A percentile compares a stretch with the other conserved stretches of the same genome.
phyloP scores from a whole-genome alignment of 2,329 filamentous ascomycete species.

The Chrysoporthe deuterocubensis region DNA sequence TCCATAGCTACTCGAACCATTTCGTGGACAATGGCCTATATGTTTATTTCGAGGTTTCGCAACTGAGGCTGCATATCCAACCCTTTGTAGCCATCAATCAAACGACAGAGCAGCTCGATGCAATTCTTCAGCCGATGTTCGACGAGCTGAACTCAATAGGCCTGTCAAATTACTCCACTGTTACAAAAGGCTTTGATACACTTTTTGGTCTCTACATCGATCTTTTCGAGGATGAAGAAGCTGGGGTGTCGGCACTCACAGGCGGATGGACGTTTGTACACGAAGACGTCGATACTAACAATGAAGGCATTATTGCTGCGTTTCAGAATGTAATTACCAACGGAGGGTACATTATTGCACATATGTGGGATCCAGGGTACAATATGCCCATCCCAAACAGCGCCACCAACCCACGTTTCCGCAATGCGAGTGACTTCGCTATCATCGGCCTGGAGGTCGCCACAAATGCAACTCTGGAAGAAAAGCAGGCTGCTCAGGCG shows the following conservation, averaged over 20 bases:
- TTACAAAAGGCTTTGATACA: constrained; percentile 37
- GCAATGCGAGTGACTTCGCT: constrained; percentile 41
- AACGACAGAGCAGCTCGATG: background rate
- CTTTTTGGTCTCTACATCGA: constrained; percentile 44
- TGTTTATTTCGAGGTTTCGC: background rate
- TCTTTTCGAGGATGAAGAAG: constrained; percentile 42
- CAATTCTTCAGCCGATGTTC: background rate
- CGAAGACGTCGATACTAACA: constrained; percentile 41
- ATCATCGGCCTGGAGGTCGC: constrained; percentile 41
- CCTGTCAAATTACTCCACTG: constrained; percentile 32
- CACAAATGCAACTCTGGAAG: constrained; percentile 45
- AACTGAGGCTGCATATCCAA: background rate
- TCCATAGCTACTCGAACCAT: background rate
- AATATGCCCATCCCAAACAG: constrained; percentile 42
- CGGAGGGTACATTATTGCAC: constrained; percentile 41
- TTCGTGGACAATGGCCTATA: constrained; percentile 1
- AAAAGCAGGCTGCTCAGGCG: constrained; percentile 46
- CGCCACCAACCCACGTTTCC: constrained; percentile 45
- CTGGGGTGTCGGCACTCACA: constrained; percentile 40
- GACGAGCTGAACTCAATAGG: background rate
- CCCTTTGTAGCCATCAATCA: background rate
- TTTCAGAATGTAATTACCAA: constrained; percentile 32
- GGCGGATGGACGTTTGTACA: constrained; percentile 45
- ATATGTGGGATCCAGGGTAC: constrained; percentile 45
- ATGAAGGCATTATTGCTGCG: constrained; percentile 41